phyloP scores from a whole-genome alignment of 1,139 yeast species.

The Diutina scorzettiae region DNA sequence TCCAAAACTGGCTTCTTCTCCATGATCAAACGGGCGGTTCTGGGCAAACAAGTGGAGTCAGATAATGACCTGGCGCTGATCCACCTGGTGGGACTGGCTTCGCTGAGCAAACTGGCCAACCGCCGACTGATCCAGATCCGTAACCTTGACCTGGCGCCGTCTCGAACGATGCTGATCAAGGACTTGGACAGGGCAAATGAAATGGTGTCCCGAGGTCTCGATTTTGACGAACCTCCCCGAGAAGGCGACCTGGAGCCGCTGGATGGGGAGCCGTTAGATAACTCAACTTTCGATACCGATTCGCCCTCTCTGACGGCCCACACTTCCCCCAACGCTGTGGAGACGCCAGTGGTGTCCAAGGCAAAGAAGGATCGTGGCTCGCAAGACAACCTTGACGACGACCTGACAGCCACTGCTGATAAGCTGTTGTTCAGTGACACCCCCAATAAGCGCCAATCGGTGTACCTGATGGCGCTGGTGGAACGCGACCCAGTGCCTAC shows the following conservation, averaged over 20 bases:
- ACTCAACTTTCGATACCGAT: neutral
- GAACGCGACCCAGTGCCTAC: neutral
- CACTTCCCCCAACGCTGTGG: neutral
- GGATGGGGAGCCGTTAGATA: slow-evolving; percentile 2
- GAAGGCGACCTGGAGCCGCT: neutral
- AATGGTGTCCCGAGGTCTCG: slow-evolving; percentile 4
- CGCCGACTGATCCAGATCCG: slow-evolving; percentile 5
- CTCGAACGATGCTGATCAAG: slow-evolving; percentile 5
- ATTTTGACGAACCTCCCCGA: neutral
- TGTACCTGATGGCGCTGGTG: neutral
- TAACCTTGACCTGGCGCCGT: slow-evolving; percentile 1
- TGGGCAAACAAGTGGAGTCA: neutral
- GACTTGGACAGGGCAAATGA: slow-evolving; percentile 5
- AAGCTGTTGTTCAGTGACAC: slow-evolving; percentile 4
- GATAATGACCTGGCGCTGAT: neutral
- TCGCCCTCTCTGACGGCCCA: slow-evolving; percentile 2
- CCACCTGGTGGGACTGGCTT: neutral
- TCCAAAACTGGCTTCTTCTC: neutral
- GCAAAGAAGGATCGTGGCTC: neutral
- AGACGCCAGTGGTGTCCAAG: neutral
- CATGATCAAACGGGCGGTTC: slow-evolving; percentile 5
- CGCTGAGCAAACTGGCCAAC: neutral
- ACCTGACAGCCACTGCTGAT: neutral
- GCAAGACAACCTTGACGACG: neutral
- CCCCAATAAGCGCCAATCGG: slow-evolving; percentile 1